Percentiles rank a stretch among this genome's conserved stretches.
These are phyloP conservation scores for Colletotrichum godetiae DNA, from an alignment of 2,329 filamentous ascomycete genomes.

Conservation along the genomic window DNA sequence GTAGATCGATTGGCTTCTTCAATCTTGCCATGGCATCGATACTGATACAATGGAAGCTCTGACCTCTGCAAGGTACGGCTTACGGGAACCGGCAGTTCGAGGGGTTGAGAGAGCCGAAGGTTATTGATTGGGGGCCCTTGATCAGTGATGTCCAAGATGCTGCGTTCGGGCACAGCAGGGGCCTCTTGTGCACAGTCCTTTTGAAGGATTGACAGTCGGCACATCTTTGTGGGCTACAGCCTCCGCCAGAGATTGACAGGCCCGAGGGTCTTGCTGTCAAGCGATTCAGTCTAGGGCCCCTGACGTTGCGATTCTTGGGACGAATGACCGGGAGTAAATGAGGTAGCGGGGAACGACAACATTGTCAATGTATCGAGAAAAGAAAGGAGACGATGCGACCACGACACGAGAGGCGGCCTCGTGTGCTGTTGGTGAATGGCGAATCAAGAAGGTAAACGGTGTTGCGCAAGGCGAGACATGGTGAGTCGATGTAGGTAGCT, in stretches of 20 bases:
- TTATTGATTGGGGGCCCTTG: neutral
- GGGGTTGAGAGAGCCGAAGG: conserved; percentile 19
- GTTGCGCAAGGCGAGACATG: neutral
- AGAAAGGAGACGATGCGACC: conserved; percentile 3
- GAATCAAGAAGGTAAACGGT: neutral
- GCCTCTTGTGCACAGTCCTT: conserved; percentile 20
- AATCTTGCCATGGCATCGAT: neutral
- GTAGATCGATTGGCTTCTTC: neutral
- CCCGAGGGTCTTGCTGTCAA: conserved; percentile 10
- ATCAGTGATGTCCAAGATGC: neutral
- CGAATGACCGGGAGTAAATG: neutral
- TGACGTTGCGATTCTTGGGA: conserved; percentile 13
- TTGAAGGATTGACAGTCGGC: conserved; percentile 21
- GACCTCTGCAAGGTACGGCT: conserved; percentile 15
- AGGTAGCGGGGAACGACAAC: neutral
- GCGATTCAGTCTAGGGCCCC: conserved; percentile 7
- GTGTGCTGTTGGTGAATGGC: neutral
- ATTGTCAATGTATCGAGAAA: conserved; percentile 13
- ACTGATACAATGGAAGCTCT: conserved; percentile 2
- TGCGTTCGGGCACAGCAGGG: neutral
- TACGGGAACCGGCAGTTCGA: conserved; percentile 28
- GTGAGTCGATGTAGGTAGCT: neutral
- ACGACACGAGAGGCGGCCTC: conserved; percentile 4
- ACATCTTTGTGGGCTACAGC: conserved; percentile 17
- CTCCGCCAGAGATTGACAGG: conserved; percentile 16